Base-by-base conservation (phyloP, 129 eudicot species). In the Flaveria bidentis region DNA sequence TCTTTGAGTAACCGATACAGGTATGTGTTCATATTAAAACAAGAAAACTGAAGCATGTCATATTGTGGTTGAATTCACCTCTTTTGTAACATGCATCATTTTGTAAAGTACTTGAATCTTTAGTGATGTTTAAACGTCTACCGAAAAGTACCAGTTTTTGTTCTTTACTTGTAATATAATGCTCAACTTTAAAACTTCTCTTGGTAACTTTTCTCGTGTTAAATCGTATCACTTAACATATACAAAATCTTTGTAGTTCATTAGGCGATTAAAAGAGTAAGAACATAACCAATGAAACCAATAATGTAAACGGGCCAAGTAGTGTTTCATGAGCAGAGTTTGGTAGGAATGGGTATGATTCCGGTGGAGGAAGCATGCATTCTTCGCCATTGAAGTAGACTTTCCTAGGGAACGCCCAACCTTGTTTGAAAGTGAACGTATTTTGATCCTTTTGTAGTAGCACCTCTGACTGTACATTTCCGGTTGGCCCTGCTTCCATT, bases 311-410 rank as follows among this genome's bases (percentile, higher is more conserved):
- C 56, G 71, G 66, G 5, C 67, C 57, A 42, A 76, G 67, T 30
- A 46, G 78, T 75, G 56, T 82, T 69, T 57, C 52, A 67, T 23
- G 75, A 28, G 91, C 91, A 7, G 86, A 80, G 76, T 85, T 91
- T 26, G 94, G 97, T 45, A 91, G 84, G 42, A 77, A 84, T 15
- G 97, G 97, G 64, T 91, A 91, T 60, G 91, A 67, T 60, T 91
- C 93, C 20, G 97, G 91, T 9, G 94, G 85, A 33, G 97, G 94
- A 73, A 88, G 78, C 84, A 83, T 83, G 72, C 97, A 88, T 51
- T 91, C 91, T 17, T 91, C 94, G 42, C 94, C 94, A 53, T 88
- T 91, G 87, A 91, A 91, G 85, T 91, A 91, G 47, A 88, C 94
- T 78, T 81, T 88, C 73, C 94, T 63, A 1, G 94, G 97, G 28